Evolutionary conservation across 257 asterid species (phyloP).

Genomic region (Przewalskia tangutica): DNA sequence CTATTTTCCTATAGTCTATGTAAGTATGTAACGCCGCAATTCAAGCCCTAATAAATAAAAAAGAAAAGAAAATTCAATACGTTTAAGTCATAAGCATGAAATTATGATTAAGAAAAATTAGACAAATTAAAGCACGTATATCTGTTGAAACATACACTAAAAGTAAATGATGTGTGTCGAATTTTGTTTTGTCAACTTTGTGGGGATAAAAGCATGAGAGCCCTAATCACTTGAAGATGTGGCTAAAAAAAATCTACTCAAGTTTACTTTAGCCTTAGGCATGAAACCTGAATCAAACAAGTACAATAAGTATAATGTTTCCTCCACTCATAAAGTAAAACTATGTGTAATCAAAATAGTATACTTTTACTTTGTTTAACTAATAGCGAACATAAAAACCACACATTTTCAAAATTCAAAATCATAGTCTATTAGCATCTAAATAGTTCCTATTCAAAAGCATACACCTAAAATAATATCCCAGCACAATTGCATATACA

Average conservation of each 20-base stretch:
- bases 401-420: background rate
- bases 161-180: background rate
- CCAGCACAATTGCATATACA: background rate
- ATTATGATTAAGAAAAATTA: background rate
- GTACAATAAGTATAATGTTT: background rate
- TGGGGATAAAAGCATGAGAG: conserved; percentile 14
- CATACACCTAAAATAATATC: background rate
- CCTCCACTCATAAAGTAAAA: conserved; percentile 29
- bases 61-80: background rate
- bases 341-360: conserved; percentile 9
- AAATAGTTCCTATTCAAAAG: background rate
- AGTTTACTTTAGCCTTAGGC: conserved; percentile 65
- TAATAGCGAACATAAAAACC: background rate
- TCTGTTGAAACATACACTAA: background rate
- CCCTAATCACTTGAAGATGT: conserved; percentile 16
- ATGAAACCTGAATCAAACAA: conserved; percentile 31
- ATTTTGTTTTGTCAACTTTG: conserved; percentile 3
- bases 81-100: background rate
- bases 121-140: background rate
- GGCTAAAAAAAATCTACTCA: conserved; percentile 26
- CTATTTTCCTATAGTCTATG: background rate
- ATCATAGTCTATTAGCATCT: background rate
- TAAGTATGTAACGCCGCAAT: background rate
- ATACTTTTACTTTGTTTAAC: background rate
- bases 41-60: background rate